Base-by-base conservation (phyloP, 495 filamentous ascomycete species). In the Xylaria flabelliformis region DNA sequence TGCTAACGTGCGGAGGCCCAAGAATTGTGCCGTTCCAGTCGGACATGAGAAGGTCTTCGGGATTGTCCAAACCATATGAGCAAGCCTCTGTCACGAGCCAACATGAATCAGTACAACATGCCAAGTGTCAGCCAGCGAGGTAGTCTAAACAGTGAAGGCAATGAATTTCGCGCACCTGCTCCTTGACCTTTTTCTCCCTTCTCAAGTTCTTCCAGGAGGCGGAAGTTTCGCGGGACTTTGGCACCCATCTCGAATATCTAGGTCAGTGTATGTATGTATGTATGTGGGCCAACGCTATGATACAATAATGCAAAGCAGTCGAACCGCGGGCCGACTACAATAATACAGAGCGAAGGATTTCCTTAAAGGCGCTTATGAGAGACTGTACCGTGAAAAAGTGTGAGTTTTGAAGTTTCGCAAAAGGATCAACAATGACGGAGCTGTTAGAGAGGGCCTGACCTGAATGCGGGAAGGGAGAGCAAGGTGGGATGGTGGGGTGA, bases 1-100 rank as follows among this genome's bases (percentile, higher is more conserved):
- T 66, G 86, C 91, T 74, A 85, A 97, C 96, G 80, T 99, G 97
- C 76, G 97, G 96, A 75, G 96, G 96, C 0, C 96, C 96, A 62
- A 98, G 90, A 74, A 99, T 98, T 1, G 96, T 98, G 64, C 94
- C 96, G 74, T 97, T 97, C 96, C 96, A 99, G 88, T 97, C 94
- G 72, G 93, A 93, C 95, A 99, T 97, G 83, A 95, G 90, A 76
- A 98, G 88, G 77, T 99, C 96, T 78, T 97, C 95, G 34, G 94
- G 93, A 82, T 98, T 93, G 67, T 93, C 93, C 53, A 98, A 90
- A 76, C 96, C 96, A 75, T 98, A 98, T 4, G 96, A 98, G 86
- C 94, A 97, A 67, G 95, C 94, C 85, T 97, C 96, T 70, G 72
- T 26, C 62, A 36, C 59, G 32, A 21, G 26, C 39, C 32, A 55